Base-by-base conservation (phyloP, 345 rosid genomes). In the Sonneratia caseolaris region DNA sequence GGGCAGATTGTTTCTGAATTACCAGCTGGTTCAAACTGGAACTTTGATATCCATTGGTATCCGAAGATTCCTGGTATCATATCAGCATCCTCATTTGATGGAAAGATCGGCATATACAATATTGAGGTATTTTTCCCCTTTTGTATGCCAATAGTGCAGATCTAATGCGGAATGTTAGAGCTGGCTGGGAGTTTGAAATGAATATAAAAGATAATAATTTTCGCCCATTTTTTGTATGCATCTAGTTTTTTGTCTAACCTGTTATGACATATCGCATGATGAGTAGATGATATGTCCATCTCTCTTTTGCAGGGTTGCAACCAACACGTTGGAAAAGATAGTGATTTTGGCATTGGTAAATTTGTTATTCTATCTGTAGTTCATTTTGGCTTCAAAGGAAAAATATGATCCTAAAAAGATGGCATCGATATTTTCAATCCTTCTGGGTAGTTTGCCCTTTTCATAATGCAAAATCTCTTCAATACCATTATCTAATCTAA, bases 11-110 rank as follows among this genome's bases (percentile, higher is more conserved):
- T 87, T 49, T 81, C 87, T 74, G 99, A 96, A 79, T 79, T 96
- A 80, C 98, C 96, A 49, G 94, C 96, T 68, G 97, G 98, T 51
- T 82, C 90, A 81, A 96, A 92, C 82, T 91, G 98, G 99, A 96
- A 91, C 80, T 96, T 96, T 74, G 99, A 96, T 81, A 87, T 96
- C 65, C 99, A 96, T 72, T 96, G 99, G 99, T 96, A 90, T 81
- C 84, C 98, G 45, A 88, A 82, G 83, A 89, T 96, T 68, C 98
- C 97, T 8, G 99, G 99, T 80, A 89, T 96, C 57, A 89, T 96
- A 78, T 85, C 98, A 75, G 93, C 99, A 72, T 96, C 98, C 70
- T 92, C 99, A 35, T 96, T 91, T 85, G 99, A 96, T 79, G 97
- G 97, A 66, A 91, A 91, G 83, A 86, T 96, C 78, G 97, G 97